A percentile compares a stretch with the other conserved stretches of the same genome.
Conservation (phyloP, 1,284 basidiomycete genomes). For the Somion occarium region DNA sequence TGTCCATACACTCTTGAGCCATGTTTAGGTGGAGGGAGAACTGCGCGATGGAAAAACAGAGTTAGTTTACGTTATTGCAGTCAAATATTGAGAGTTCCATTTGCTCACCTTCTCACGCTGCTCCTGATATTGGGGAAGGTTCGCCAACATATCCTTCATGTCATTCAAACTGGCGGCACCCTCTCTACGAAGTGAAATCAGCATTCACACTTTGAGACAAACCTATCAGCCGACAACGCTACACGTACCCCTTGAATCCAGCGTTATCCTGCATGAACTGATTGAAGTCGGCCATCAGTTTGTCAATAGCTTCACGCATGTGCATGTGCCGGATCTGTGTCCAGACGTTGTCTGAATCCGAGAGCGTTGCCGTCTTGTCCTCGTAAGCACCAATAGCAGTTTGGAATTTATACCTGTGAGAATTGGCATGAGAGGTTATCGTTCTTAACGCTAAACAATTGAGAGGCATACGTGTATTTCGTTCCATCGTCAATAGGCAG, state of each 20-base stretch:
- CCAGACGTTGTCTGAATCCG: constrained; percentile 90
- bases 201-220: neutral
- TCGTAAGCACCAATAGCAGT: constrained; percentile 79
- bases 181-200: constrained; percentile 38
- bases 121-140: constrained; percentile 91
- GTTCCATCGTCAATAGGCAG: constrained; percentile 84
- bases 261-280: constrained; percentile 91
- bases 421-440: constrained; percentile 2
- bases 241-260: constrained; percentile 76
- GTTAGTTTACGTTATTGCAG: neutral
- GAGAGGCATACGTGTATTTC: constrained; percentile 77
- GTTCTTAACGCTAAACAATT: neutral
- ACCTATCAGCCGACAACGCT: neutral
- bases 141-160: constrained; percentile 99
- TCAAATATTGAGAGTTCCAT: neutral
- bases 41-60: constrained; percentile 39
- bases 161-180: constrained; percentile 90
- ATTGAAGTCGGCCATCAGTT: constrained; percentile 93
- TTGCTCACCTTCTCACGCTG: constrained; percentile 80
- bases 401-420: constrained; percentile 79
- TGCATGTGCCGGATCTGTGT: constrained; percentile 92
- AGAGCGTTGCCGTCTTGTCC: constrained; percentile 80
- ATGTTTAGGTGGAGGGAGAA: constrained; percentile 96
- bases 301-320: constrained; percentile 97
- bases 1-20: constrained; percentile 95